Evolutionary conservation across 2,329 filamentous ascomycete genomes (phyloP).

Genomic region (Diplodia sapinea): DNA sequence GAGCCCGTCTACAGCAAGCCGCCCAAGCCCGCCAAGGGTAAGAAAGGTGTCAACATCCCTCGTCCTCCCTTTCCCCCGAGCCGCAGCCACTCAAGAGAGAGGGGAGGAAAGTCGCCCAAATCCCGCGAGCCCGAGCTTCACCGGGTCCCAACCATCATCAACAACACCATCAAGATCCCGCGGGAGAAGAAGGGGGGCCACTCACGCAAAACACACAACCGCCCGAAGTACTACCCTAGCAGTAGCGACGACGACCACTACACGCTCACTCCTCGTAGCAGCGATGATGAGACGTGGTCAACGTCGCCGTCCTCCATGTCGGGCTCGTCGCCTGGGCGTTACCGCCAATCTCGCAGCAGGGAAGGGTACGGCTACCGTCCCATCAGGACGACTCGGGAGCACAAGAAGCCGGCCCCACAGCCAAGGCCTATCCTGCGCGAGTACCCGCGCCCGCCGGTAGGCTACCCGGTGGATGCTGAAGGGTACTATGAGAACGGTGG

Average conservation of each 20-base stretch:
- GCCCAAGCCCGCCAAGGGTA: neutral
- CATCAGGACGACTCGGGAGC: neutral
- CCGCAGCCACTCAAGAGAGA: neutral
- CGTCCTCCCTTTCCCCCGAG: neutral
- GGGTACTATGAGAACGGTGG: conserved; percentile 18
- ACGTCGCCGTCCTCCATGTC: conserved; percentile 5
- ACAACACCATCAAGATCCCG: conserved; percentile 3
- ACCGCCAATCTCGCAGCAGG: neutral
- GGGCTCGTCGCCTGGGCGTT: neutral
- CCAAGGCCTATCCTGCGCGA: neutral
- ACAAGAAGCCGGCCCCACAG: conserved; percentile 10
- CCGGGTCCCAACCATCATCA: conserved; percentile 6
- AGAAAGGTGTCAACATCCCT: neutral
- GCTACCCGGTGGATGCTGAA: neutral
- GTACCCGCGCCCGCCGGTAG: neutral
- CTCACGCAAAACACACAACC: neutral
- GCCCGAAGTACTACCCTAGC: neutral
- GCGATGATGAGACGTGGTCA: conserved; percentile 2
- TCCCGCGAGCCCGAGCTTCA: neutral
- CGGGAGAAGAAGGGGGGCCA: neutral
- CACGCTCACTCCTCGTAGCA: neutral
- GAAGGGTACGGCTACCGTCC: neutral
- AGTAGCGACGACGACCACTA: conserved; percentile 8
- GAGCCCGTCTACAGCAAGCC: neutral
- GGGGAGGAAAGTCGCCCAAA: neutral